A percentile compares a stretch with the other conserved stretches of the same genome.
phyloP scores from a whole-genome alignment of 805 yeast species.

The Torulaspora delbrueckii region DNA sequence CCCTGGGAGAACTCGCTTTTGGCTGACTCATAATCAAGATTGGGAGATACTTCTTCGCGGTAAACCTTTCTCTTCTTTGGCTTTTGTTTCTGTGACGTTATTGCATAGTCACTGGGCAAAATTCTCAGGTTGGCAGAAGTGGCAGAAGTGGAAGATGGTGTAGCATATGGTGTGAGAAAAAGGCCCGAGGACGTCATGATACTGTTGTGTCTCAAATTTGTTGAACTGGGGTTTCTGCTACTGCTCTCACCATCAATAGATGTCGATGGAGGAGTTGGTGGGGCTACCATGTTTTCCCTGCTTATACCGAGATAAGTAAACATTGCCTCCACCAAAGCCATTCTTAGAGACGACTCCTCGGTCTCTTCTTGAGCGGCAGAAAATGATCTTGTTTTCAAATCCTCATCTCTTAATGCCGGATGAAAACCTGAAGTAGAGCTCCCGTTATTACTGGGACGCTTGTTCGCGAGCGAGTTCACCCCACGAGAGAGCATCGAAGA shows the following conservation, averaged over 20 bases:
- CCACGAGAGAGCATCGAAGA: conserved; percentile 8
- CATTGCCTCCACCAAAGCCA: conserved; percentile 66
- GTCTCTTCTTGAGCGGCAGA: conserved; percentile 65
- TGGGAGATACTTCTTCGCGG: conserved; percentile 24
- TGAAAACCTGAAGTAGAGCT: conserved; percentile 3
- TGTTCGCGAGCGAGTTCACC: not conserved
- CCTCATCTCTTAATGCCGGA: conserved; percentile 14
- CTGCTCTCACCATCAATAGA: conserved; percentile 3
- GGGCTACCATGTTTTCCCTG: conserved; percentile 32
- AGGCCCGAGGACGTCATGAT: conserved; percentile 15
- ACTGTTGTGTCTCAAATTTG: conserved; percentile 4
- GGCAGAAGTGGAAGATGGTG: conserved; percentile 15
- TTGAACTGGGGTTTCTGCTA: not conserved
- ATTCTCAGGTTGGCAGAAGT: conserved; percentile 22
- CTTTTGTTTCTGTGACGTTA: conserved; percentile 17
- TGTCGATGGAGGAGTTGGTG: conserved; percentile 6
- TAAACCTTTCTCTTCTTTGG: conserved; percentile 16
- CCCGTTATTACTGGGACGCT: not conserved
- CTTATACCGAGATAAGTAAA: conserved; percentile 64
- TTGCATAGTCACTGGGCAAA: conserved; percentile 25
- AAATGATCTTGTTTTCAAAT: conserved; percentile 32
- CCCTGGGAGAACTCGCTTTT: conserved; percentile 55
- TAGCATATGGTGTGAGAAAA: conserved; percentile 15
- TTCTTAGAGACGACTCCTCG: conserved; percentile 58
- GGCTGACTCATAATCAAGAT: conserved; percentile 45